A percentile compares a stretch with the other conserved stretches of the same genome.
These are phyloP conservation scores for Sclerotinia minor DNA, from an alignment of 2,329 filamentous ascomycete species.

Conservation along the genomic window DNA sequence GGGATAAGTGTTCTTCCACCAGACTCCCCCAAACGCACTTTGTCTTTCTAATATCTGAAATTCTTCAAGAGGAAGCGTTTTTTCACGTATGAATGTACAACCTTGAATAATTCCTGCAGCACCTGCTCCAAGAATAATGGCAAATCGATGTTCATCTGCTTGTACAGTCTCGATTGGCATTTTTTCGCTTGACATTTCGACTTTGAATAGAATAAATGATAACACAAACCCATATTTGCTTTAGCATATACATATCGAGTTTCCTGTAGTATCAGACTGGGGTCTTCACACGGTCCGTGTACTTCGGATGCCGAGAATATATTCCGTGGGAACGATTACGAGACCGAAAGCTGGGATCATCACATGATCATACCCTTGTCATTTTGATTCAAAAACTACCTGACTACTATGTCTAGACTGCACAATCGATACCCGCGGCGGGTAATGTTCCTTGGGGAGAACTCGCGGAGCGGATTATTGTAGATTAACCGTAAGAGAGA, in stretches of 20 bases:
- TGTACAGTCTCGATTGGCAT: not conserved
- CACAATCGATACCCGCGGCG: not conserved
- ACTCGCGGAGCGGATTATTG: not conserved
- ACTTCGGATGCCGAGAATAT: not conserved
- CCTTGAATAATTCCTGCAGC: conserved; percentile 19
- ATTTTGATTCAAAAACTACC: not conserved
- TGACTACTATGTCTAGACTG: not conserved
- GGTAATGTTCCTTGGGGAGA: not conserved
- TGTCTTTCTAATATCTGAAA: conserved; percentile 18
- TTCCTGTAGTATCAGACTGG: not conserved
- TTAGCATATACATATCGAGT: not conserved
- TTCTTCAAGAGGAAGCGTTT: conserved; percentile 11
- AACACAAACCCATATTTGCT: not conserved
- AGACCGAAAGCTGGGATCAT: not conserved
- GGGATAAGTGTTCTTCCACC: conserved; percentile 18
- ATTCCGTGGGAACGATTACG: not conserved
- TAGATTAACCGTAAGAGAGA: not conserved
- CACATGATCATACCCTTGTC: not conserved
- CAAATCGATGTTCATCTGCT: conserved; percentile 12
- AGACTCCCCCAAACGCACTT: conserved; percentile 5
- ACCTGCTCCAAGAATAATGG: conserved; percentile 2
- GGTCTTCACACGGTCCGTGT: not conserved
- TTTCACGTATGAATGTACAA: conserved; percentile 18
- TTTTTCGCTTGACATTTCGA: conserved; percentile 9
- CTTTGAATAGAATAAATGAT: not conserved